Evolutionary conservation across 768 basidiomycete species (phyloP), one percentile per base, ranked within the genome.

Genomic region (Lactarius indigo): DNA sequence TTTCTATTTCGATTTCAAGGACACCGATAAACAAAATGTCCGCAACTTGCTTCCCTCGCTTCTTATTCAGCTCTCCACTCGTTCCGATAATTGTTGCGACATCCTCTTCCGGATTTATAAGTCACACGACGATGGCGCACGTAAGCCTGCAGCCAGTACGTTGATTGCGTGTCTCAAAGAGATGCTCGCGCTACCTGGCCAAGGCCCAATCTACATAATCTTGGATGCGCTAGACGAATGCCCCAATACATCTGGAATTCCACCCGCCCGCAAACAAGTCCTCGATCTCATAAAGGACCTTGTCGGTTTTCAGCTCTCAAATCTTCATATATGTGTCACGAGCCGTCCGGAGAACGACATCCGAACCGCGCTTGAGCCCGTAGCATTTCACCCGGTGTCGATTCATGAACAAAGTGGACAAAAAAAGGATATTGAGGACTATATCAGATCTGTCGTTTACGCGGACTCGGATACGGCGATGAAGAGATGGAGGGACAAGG

Each of bases 181-280:
- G 33, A 39, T 60, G n/a, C 39, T 60, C 59, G 31, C 12, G 8
- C 4, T 39, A 20, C 20, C 60, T n/a, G 23, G 9, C 13, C 31
- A 42, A 35, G 47, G 42, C n/a, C 37, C 60, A 35, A 31, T 50
- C 23, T 50, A 50, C 50, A 23, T 50, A 2, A 50, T 50, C 50
- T 50, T 50, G 50, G 50, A 50, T 13, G 60, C 60, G 17, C 42
- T 61, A 44, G 60, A 61, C 6, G 60, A 61, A 42, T 61, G 60
- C 12, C 41, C 37, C 33, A 42, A 61, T 20, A 33, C 30, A 7
- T 42, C 60, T 15, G 60, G 42, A 26, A 18, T 30, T 42, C 30
- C 42, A 35, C 5, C 57, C 1, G 8, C 23, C 2, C 57, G 57
- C 3, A n/a, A 33, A 13, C n/a, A 61, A 12, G 60, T 61, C 10